These are phyloP conservation scores for Kodamaea restingae DNA, from an alignment of 805 yeast genomes.

Conservation along the genomic window DNA sequence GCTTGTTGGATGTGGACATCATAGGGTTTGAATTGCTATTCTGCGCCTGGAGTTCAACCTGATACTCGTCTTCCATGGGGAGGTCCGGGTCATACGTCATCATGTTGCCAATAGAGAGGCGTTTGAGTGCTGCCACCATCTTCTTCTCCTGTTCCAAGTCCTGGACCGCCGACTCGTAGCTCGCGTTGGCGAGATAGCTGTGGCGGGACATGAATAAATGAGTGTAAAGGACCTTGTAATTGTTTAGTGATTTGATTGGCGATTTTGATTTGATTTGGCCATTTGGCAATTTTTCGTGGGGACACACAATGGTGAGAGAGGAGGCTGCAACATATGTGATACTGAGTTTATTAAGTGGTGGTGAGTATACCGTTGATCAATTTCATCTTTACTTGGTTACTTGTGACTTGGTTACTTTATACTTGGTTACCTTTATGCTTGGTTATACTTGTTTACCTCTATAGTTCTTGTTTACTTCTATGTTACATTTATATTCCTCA, in stretches of 20 bases:
- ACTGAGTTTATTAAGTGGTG: too few relatives aligned
- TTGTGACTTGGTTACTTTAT: too few relatives aligned
- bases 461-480: too few relatives aligned
- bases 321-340: too few relatives aligned
- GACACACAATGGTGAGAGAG: too few relatives aligned
- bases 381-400: too few relatives aligned
- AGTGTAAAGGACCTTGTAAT: not conserved
- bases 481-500: too few relatives aligned
- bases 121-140: constrained; percentile 67
- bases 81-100: constrained; percentile 68
- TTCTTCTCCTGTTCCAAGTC: constrained; percentile 73
- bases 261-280: not conserved
- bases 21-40: not conserved
- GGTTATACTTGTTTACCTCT: too few relatives aligned
- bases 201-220: constrained; percentile 7
- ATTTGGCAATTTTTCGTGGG: not conserved
- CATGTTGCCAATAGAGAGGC: constrained; percentile 65
- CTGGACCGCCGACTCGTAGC: constrained; percentile 56
- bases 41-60: constrained; percentile 22
- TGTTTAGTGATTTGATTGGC: not conserved
- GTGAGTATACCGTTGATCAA: too few relatives aligned
- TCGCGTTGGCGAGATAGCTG: constrained; percentile 9
- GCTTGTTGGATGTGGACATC: not conserved
- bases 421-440: too few relatives aligned
- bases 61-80: constrained; percentile 38